Evolutionary conservation across 2,329 filamentous ascomycete species (phyloP).

Genomic region (Alternaria tenuissima): DNA sequence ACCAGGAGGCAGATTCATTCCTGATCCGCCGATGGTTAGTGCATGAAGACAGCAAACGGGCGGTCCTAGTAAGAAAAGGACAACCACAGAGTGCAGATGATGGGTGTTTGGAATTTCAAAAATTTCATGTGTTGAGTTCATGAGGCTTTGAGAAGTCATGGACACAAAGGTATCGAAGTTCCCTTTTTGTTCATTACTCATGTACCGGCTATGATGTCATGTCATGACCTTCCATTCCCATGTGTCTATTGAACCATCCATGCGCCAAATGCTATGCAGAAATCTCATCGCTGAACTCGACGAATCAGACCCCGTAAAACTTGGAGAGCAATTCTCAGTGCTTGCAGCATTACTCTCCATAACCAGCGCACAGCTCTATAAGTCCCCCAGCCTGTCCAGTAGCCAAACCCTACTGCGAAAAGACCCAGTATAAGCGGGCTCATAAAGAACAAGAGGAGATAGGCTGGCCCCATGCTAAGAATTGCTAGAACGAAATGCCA

Average conservation of each 20-base stretch:
- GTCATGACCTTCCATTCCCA: not conserved
- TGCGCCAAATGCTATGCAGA: conserved; percentile 7
- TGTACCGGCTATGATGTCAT: not conserved
- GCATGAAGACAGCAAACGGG: not conserved
- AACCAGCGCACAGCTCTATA: not conserved
- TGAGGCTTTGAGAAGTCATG: too few species aligned
- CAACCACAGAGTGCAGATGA: not conserved
- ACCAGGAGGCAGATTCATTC: not conserved
- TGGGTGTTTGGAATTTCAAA: not conserved
- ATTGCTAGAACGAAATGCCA: not conserved
- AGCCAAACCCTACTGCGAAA: not conserved
- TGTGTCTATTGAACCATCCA: not conserved
- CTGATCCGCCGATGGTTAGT: not conserved
- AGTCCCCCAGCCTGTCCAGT: not conserved
- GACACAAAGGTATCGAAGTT: too few species aligned
- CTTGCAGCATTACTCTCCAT: not conserved
- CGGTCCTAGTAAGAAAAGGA: not conserved
- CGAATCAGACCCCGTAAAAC: not conserved
- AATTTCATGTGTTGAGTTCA: not conserved
- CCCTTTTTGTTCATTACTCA: not conserved
- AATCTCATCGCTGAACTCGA: not conserved
- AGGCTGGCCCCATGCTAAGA: conserved; percentile 9
- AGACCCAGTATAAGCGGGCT: conserved; percentile 1
- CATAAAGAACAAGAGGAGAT: conserved; percentile 4
- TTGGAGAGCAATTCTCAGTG: not conserved